Conservation (phyloP, 257 asterid species). For the Solanum lycopersicoides region DNA sequence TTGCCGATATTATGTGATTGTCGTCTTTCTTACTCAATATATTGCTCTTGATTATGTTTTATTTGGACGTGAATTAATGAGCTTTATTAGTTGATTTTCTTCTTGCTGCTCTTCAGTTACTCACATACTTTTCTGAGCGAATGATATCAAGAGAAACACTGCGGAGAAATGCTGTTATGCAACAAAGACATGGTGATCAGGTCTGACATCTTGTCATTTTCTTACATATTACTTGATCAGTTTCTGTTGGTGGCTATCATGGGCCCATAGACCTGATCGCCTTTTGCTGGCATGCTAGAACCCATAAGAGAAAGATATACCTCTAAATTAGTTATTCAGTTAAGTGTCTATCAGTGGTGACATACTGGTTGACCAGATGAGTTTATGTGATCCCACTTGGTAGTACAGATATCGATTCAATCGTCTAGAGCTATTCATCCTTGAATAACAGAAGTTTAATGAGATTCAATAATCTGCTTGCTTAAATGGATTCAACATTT, state of each 20-base stretch:
- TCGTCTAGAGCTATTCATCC: neutral
- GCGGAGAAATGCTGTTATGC: slow-evolving; percentile 79
- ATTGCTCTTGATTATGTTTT: neutral
- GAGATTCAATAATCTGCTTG: neutral
- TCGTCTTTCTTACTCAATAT: neutral
- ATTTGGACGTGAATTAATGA: neutral
- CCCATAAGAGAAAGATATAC: neutral
- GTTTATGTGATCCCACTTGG: neutral
- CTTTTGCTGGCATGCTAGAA: neutral
- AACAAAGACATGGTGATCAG: slow-evolving; percentile 53
- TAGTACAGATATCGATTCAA: neutral
- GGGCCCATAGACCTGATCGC: neutral
- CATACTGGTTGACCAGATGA: neutral
- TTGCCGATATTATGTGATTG: neutral
- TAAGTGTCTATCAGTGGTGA: neutral
- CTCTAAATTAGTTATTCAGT: neutral
- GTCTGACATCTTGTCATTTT: slow-evolving; percentile 18
- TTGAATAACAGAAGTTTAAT: neutral
- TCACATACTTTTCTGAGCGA: slow-evolving; percentile 69
- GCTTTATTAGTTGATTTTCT: neutral
- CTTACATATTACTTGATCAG: neutral
- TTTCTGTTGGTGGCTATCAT: neutral
- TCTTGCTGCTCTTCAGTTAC: slow-evolving; percentile 35
- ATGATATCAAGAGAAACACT: slow-evolving; percentile 86
- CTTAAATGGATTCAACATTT: neutral